These are phyloP conservation scores for Musa troglodytarum DNA, from an alignment of 176 grass and related monocot species.

Conservation along the genomic window DNA sequence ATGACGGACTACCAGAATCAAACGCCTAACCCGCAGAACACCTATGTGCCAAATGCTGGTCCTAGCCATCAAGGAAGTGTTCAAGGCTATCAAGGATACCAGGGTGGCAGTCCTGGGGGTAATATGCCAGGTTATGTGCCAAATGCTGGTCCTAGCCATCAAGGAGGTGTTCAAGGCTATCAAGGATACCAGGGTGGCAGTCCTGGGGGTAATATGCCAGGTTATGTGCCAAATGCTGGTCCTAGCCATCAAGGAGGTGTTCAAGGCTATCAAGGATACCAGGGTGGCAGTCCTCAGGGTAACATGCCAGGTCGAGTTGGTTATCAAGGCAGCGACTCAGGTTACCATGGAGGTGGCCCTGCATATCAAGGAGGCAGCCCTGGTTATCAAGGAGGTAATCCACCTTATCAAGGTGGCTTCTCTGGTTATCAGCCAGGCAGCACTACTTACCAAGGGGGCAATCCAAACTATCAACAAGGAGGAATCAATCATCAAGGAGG, in stretches of 20 bases:
- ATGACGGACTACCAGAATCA: constrained; percentile 29
- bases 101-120: constrained; percentile 10
- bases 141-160: constrained; percentile 20
- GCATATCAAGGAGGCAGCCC: constrained; percentile 36
- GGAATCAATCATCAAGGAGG: background rate
- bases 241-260: constrained; percentile 9
- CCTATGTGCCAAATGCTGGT: constrained; percentile 29
- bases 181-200: constrained; percentile 26
- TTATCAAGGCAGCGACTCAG: background rate
- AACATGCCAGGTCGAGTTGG: background rate
- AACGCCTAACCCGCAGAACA: constrained; percentile 23
- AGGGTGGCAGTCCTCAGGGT: constrained; percentile 9
- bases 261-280: constrained; percentile 25
- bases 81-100: constrained; percentile 20
- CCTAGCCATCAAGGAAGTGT: constrained; percentile 38
- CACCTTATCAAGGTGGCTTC: constrained; percentile 30
- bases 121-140: constrained; percentile 11
- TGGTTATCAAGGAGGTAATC: constrained; percentile 50
- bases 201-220: too few relatives aligned
- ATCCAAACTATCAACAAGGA: constrained; percentile 30
- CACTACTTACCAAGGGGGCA: constrained; percentile 32
- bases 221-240: constrained; percentile 27
- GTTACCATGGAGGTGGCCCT: constrained; percentile 44
- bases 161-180: constrained; percentile 26
- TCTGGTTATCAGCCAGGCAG: constrained; percentile 3